Evolutionary conservation across 257 asterid species (phyloP), one percentile per base, ranked within the genome.

Genomic region (Solanum clarkiae): DNA sequence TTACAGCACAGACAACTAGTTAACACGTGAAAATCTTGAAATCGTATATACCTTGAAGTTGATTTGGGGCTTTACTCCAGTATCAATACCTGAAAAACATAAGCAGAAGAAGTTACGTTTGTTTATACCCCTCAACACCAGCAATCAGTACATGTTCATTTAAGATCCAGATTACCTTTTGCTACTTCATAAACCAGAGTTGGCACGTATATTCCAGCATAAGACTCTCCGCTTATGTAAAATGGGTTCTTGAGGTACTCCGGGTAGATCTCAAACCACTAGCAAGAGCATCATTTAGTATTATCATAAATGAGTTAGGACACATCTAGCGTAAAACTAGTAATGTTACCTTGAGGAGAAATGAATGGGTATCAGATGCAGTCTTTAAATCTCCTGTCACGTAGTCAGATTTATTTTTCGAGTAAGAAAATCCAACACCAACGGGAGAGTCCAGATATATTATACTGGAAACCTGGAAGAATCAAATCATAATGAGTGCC

Each of bases 221-320:
- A 96, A 10, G 99, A 96, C 85, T 95, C 99, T 87, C 99, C 99
- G 12, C 93, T 42, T 87, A 96, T 95, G 83, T 74, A 96, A 84
- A 96, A 95, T 20, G 97, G 95, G 86, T 96, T 95, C 57, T 91
- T 86, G 70, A 88, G 91, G 88, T 89, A 96, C 88, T 95, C 98
- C 1, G 98, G 92, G 86, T 94, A 96, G 85, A 94, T 94, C 89
- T 93, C 96, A 83, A 96, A 96, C 99, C 99, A 96, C 99, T 96
- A 86, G 80, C 79, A 80, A 88, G 40, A 70, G 86, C 49, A 91
- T 71, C 79, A 84, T 83, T 69, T 87, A 56, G 56, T 8, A 54
- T 10, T 69, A 49, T 26, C 11, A 44, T 68, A 36, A 29, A 77
- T 63, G 47, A 87, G 29, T 83, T 20, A 14, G 45, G 66, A 68